phyloP scores from a whole-genome alignment of 768 basidiomycete species.

The Royoungia palumana region DNA sequence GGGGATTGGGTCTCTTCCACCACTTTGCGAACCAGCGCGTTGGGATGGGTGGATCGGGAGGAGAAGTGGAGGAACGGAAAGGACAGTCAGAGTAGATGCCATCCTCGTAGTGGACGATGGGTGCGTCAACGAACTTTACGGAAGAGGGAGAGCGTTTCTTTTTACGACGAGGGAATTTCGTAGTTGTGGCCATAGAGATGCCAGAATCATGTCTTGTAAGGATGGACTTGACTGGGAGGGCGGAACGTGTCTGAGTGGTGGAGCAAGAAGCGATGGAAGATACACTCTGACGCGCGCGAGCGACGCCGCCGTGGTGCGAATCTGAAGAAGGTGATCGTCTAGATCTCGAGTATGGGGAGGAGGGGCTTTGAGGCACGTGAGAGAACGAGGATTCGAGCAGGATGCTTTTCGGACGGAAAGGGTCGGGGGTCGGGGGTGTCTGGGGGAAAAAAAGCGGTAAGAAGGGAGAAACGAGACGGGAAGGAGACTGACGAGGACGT shows the following conservation, averaged over 20 bases:
- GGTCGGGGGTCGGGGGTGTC: conserved; percentile 23
- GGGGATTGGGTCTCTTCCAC: conserved; percentile 22
- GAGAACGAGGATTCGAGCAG: conserved; percentile 22
- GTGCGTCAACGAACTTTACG: conserved; percentile 69
- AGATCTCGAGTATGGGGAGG: conserved; percentile 20
- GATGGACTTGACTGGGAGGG: conserved; percentile 48
- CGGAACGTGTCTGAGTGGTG: conserved; percentile 24
- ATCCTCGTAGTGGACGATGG: conserved; percentile 51
- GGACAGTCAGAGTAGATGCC: conserved; percentile 11
- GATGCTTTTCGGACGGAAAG: conserved; percentile 24
- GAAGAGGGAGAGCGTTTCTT: conserved; percentile 40
- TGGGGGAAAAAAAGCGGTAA: conserved; percentile 6
- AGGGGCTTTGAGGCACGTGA: conserved; percentile 1
- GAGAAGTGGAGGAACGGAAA: conserved; percentile 13
- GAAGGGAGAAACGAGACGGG: conserved; percentile 3
- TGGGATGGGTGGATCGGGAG: conserved; percentile 5
- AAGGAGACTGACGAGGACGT: conserved; percentile 26
- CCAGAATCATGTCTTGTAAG: conserved; percentile 51
- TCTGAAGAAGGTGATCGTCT: conserved; percentile 19
- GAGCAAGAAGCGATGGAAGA: conserved; percentile 39
- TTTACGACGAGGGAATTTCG: conserved; percentile 23
- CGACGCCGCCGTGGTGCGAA: conserved; percentile 12
- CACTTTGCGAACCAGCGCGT: conserved; percentile 27
- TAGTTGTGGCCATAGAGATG: conserved; percentile 39
- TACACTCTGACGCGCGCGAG: conserved; percentile 34